These are phyloP conservation scores for Cryptococcus hybrid DNA, from an alignment of 1,284 basidiomycete species.

Conservation along the genomic window DNA sequence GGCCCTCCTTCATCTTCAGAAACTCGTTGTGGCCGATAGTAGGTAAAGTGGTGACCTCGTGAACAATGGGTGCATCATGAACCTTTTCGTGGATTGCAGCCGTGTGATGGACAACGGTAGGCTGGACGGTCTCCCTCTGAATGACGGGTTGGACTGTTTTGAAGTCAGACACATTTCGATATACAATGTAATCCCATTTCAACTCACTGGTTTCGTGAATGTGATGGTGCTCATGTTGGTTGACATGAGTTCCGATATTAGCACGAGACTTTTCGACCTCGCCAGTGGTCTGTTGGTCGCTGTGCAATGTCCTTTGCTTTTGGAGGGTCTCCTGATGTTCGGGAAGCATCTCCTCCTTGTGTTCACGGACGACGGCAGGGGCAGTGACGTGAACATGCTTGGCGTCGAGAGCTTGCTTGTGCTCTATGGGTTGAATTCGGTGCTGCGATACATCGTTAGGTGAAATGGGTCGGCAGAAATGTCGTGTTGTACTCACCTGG, in stretches of 20 bases:
- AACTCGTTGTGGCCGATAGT: slow-evolving; percentile 43
- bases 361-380: slow-evolving; percentile 41
- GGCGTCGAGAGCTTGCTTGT: slow-evolving; percentile 35
- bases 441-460: slow-evolving; percentile 22
- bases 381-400: slow-evolving; percentile 39
- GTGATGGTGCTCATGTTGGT: slow-evolving; percentile 49
- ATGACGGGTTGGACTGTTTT: slow-evolving; percentile 47
- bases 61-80: slow-evolving; percentile 44
- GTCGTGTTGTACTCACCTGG: slow-evolving; percentile 20
- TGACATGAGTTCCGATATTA: slow-evolving; percentile 36
- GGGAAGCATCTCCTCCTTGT: slow-evolving; percentile 47
- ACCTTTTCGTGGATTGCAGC: slow-evolving; percentile 45
- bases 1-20: slow-evolving; percentile 33
- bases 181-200: neutral
- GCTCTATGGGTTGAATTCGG: slow-evolving; percentile 47
- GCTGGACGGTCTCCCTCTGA: slow-evolving; percentile 46
- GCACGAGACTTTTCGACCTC: slow-evolving; percentile 30
- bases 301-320: slow-evolving; percentile 36
- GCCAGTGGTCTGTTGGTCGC: slow-evolving; percentile 26
- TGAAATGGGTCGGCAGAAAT: slow-evolving; percentile 1
- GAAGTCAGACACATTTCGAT: neutral
- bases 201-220: slow-evolving; percentile 42
- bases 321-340: slow-evolving; percentile 48
- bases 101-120: slow-evolving; percentile 48
- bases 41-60: slow-evolving; percentile 41